These are phyloP conservation scores for Trichoderma semiorbis DNA, from an alignment of 2,329 filamentous ascomycete genomes.

Conservation along the genomic window DNA sequence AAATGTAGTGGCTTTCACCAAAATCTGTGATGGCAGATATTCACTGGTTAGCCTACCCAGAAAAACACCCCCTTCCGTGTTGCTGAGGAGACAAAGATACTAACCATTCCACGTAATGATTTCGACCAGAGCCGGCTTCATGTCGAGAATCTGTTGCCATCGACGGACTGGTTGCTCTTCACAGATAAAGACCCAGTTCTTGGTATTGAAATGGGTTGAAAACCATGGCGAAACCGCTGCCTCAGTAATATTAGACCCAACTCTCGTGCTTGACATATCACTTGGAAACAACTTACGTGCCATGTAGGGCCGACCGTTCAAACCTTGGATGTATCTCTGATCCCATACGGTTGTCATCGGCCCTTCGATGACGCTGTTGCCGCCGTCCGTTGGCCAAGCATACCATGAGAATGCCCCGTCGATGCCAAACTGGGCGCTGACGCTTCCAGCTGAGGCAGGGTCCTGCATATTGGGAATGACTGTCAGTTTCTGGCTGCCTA, in stretches of 20 bases:
- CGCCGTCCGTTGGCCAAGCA: conserved; percentile 25
- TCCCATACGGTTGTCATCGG: conserved; percentile 26
- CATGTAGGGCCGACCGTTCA: conserved; percentile 23
- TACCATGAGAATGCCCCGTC: conserved; percentile 26
- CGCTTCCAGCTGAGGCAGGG: conserved; percentile 17
- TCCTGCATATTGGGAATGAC: conserved; percentile 24
- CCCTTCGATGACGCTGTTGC: conserved; percentile 22
- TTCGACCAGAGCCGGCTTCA: conserved; percentile 24
- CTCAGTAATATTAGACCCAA: not conserved
- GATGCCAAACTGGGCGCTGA: conserved; percentile 18
- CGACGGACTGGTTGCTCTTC: conserved; percentile 24
- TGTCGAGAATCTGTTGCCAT: conserved; percentile 25
- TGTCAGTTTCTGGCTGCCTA: conserved; percentile 22
- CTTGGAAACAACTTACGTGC: conserved; percentile 21
- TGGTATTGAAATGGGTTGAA: conserved; percentile 25
- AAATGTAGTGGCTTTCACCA: conserved; percentile 26
- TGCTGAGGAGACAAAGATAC: not conserved
- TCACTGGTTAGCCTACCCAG: not conserved
- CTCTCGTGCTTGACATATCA: not conserved
- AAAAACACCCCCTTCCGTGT: not conserved
- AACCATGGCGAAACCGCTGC: conserved; percentile 26
- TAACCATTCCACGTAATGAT: conserved; percentile 24
- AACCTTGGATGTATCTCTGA: conserved; percentile 19
- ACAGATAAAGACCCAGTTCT: conserved; percentile 26
- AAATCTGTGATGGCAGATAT: conserved; percentile 18